Conservation (phyloP, 192 early-diverging fungal species). For the Coemansia sp. region DNA sequence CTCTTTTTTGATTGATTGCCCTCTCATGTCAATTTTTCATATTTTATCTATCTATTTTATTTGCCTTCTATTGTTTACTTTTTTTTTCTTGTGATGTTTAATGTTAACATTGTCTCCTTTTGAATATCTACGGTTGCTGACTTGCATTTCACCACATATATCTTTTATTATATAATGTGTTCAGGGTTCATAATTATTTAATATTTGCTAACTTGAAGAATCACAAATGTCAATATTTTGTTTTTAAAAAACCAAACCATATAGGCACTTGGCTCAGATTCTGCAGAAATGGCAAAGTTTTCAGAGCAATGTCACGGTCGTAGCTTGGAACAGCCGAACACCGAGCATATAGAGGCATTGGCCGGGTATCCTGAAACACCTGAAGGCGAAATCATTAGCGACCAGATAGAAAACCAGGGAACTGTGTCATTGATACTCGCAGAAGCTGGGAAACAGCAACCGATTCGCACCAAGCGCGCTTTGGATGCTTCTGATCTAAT, state of each 20-base stretch:
- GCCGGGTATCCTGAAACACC: neutral
- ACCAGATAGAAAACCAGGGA: neutral
- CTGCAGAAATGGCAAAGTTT: neutral
- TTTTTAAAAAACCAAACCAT: neutral
- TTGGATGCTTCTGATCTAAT: constrained; percentile 34
- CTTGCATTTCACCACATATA: neutral
- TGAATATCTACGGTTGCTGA: neutral
- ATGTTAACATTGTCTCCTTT: too few species aligned
- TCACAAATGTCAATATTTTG: neutral
- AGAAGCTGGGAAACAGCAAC: constrained; percentile 1
- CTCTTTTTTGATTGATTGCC: neutral
- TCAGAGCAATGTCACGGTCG: neutral
- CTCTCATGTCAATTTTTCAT: too few species aligned
- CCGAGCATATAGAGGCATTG: neutral
- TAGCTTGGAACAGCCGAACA: neutral
- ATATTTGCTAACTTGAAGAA: neutral
- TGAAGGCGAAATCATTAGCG: neutral
- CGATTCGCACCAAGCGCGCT: constrained; percentile 20
- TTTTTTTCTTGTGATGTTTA: too few species aligned
- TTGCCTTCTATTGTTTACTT: neutral
- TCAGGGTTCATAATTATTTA: too few species aligned
- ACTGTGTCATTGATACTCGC: neutral
- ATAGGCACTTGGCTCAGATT: neutral
- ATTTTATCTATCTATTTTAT: too few species aligned
- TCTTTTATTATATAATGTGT: neutral